phyloP scores from a whole-genome alignment of 176 grass and related monocot genomes.

The Raddia guianensis region DNA sequence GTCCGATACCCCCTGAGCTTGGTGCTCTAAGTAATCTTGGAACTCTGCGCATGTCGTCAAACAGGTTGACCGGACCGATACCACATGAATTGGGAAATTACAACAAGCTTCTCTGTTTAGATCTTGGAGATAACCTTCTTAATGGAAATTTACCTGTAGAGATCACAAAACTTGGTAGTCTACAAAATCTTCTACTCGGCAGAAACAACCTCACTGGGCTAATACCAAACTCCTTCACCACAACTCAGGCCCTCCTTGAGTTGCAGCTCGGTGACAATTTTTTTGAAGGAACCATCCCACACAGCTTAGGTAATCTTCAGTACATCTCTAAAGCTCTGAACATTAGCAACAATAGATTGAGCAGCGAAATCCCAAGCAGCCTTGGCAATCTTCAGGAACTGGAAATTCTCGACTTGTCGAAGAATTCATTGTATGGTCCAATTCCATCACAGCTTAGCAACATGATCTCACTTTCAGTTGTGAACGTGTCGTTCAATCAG shows the following conservation, averaged over 20 bases:
- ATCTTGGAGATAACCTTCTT: constrained; percentile 53
- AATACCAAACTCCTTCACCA: constrained; percentile 48
- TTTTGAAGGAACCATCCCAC: constrained; percentile 46
- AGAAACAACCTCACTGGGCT: constrained; percentile 42
- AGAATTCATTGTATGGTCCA: constrained; percentile 47
- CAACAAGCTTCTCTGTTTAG: constrained; percentile 26
- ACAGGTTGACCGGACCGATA: constrained; percentile 43
- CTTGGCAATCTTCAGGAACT: constrained; percentile 54
- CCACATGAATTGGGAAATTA: constrained; percentile 41
- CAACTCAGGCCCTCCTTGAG: constrained; percentile 43
- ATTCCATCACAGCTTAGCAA: constrained; percentile 44
- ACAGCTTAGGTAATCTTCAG: constrained; percentile 48
- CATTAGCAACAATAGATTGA: constrained; percentile 48
- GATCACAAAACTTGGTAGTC: constrained; percentile 31
- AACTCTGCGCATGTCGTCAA: constrained; percentile 40
- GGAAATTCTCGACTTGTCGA: constrained; percentile 51
- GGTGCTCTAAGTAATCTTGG: constrained; percentile 42
- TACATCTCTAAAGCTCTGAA: constrained; percentile 53
- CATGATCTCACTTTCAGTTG: constrained; percentile 50
- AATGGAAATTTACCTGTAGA: constrained; percentile 46
- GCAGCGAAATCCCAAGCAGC: constrained; percentile 49
- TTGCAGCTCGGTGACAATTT: constrained; percentile 53
- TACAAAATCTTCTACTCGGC: constrained; percentile 38
- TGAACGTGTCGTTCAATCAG: constrained; percentile 52
- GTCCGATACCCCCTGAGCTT: constrained; percentile 47